These are phyloP conservation scores for Paspalum vaginatum DNA, from an alignment of 176 grass and related monocot species.

Conservation along the genomic window DNA sequence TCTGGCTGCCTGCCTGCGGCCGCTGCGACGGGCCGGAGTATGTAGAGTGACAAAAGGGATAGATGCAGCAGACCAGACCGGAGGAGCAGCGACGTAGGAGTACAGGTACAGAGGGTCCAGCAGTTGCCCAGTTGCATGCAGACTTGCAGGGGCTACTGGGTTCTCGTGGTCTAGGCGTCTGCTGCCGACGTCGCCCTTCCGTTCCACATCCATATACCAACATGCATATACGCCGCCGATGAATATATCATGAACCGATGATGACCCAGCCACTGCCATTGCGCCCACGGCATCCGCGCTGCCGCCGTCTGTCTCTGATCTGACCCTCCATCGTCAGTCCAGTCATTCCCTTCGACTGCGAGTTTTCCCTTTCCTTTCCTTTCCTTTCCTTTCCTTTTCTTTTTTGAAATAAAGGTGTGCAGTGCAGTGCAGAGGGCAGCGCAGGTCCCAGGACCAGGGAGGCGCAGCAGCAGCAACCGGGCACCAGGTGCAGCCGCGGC, in stretches of 20 bases:
- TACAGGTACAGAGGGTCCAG: not conserved
- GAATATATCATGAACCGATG: conserved; percentile 37
- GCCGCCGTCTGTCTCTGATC: not conserved
- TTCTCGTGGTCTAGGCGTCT: conserved; percentile 27
- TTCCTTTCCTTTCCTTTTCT: too few relatives aligned
- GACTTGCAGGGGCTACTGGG: not conserved
- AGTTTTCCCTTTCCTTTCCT: not conserved
- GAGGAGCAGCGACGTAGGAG: not conserved
- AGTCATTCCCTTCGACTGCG: not conserved
- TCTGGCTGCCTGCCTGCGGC: conserved; percentile 8
- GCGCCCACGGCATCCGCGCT: conserved; percentile 1
- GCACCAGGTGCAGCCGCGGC: not conserved
- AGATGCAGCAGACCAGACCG: conserved; percentile 29
- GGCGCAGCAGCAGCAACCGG: not conserved
- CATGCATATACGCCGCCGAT: too few relatives aligned
- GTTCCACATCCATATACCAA: not conserved
- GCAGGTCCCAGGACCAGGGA: not conserved
- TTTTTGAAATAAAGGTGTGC: conserved; percentile 45
- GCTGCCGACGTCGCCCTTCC: conserved; percentile 16
- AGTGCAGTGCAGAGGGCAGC: not conserved
- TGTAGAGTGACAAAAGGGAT: conserved; percentile 19
- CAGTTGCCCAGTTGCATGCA: too few relatives aligned
- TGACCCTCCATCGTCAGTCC: conserved; percentile 5
- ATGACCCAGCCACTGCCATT: conserved; percentile 1
- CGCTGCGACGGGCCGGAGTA: not conserved